Evolutionary conservation across 352 stramenopile genomes (phyloP), one percentile per base, ranked within the genome.

Genomic region (Globisporangium carolinianum): DNA sequence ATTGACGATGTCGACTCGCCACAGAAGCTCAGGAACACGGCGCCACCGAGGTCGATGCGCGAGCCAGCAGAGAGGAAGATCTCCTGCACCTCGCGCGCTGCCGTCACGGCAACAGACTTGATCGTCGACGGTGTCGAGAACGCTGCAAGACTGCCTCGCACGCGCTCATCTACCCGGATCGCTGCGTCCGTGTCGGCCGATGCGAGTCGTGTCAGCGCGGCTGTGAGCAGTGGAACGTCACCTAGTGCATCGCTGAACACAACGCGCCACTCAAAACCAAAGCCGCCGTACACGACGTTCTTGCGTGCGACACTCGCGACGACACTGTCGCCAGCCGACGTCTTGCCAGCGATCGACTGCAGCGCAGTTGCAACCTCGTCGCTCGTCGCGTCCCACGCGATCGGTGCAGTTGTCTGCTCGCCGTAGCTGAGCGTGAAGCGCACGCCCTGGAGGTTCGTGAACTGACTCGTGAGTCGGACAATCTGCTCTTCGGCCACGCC

Each of bases 251-350:
- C 72, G 10, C 71, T 72, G 49, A 92, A 94, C 10, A 67, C 76
- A 15, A 92, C 67, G 7, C 70, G 63, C 82, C 82, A 94, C 58
- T 89, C 73, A 50, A 81, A 89, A 3, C 81, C 81, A 53, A 81
- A 84, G 2, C 74, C 75, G 0, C 67, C 69, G 10, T 81, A 73
- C 0, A 84, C 55, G 1, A 89, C 56, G 38, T 51, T 77, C 8
- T 67, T 80, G 5, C 78, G 72, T 14, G 45, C 72, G 17, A 89
- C 78, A 17, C 42, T 17, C 9, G 39, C 37, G 36, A 52, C 24
- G 11, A 76, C 53, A 1, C 55, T 32, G 47, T 51, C 49, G 48
- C 58, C 7, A 61, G 35, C 9, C 0, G n/a, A 6, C n/a, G 15
- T 8, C 4, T n/a, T n/a, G 8, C 35, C n/a, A 43, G 18, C 11